phyloP scores from a whole-genome alignment of 2,329 filamentous ascomycete genomes.

The Cercospora berteroae region DNA sequence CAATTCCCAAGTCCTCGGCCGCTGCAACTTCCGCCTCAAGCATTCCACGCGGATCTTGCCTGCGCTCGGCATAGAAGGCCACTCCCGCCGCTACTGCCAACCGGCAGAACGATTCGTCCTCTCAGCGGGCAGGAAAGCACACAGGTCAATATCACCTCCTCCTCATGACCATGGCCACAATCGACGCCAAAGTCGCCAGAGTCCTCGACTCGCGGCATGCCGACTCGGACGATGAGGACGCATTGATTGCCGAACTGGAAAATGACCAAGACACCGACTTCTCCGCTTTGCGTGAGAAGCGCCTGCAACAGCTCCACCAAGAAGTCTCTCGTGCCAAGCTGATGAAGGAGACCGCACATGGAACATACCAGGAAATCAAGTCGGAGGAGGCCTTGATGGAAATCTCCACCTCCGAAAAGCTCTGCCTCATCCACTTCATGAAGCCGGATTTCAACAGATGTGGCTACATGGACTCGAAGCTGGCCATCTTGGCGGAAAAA shows the following conservation, averaged over 20 bases:
- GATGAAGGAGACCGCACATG: conserved; percentile 45
- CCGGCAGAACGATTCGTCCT: not conserved
- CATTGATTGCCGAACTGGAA: conserved; percentile 59
- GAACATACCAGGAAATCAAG: conserved; percentile 55
- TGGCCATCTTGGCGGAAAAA: conserved; percentile 54
- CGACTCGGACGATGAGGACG: conserved; percentile 59
- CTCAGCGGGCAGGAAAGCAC: not conserved
- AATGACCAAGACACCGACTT: conserved; percentile 53
- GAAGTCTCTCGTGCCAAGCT: conserved; percentile 55
- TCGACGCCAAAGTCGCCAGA: conserved; percentile 53
- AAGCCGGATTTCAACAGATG: conserved; percentile 64
- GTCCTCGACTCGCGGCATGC: conserved; percentile 47
- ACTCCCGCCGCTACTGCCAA: not conserved
- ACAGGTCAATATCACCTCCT: not conserved
- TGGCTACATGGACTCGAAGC: conserved; percentile 60
- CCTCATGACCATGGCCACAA: conserved; percentile 14
- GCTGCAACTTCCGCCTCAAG: not conserved
- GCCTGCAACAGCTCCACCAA: conserved; percentile 57
- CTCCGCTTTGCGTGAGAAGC: conserved; percentile 55
- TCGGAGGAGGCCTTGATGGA: conserved; percentile 59
- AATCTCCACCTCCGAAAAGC: conserved; percentile 58
- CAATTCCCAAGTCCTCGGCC: not conserved
- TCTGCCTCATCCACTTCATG: conserved; percentile 63
- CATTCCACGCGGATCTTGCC: not conserved
- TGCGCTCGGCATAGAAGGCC: not conserved